A percentile compares a stretch with the other conserved stretches of the same genome.
Evolutionary conservation across 2,329 filamentous ascomycete genomes (phyloP).

Genomic region (Penicillium hordei): DNA sequence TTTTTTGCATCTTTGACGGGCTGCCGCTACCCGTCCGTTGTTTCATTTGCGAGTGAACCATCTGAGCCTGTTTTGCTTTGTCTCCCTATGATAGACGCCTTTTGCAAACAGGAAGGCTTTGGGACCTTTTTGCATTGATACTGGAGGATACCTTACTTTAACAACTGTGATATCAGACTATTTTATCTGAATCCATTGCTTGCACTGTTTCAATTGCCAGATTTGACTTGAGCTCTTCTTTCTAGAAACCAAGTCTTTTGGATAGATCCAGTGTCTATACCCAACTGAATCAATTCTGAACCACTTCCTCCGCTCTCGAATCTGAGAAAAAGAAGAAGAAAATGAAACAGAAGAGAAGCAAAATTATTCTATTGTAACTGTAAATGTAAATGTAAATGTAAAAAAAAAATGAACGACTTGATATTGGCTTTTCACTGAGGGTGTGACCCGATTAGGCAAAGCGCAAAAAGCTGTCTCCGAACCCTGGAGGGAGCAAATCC

Average conservation of each 20-base stretch:
- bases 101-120: slow-evolving; percentile 4
- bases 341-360: background rate
- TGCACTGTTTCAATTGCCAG: background rate
- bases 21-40: slow-evolving; percentile 10
- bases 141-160: background rate
- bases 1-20: slow-evolving; percentile 8
- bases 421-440: background rate
- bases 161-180: background rate
- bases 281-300: slow-evolving; percentile 10
- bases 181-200: slow-evolving; percentile 11
- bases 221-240: background rate
- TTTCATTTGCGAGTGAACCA: background rate
- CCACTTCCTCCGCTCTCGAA: slow-evolving; percentile 5
- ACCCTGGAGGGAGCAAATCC: slow-evolving; percentile 20
- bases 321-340: background rate
- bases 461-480: slow-evolving; percentile 25
- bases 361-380: background rate
- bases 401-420: background rate
- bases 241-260: slow-evolving; percentile 5
- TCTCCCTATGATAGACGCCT: slow-evolving; percentile 6
- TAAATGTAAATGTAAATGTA: slow-evolving; percentile 1
- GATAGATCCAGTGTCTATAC: background rate
- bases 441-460: slow-evolving; percentile 25
- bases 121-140: slow-evolving; percentile 2
- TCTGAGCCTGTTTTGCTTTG: background rate